Evolutionary conservation across 495 filamentous ascomycete species (phyloP).

Genomic region (Symbiotaphrina buchneri): DNA sequence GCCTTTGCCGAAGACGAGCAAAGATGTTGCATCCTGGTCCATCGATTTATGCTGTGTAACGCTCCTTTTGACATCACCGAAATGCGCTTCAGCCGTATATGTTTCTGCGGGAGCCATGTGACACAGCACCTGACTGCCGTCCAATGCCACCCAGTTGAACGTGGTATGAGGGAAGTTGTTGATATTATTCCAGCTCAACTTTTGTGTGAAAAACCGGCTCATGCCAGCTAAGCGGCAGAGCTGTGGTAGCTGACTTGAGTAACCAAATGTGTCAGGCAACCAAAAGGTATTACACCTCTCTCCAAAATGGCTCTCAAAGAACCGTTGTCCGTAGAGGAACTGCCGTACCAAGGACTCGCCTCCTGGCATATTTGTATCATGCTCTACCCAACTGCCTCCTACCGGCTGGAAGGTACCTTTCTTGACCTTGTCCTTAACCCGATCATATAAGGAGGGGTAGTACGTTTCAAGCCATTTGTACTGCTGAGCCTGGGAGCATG

Average conservation of each 20-base stretch:
- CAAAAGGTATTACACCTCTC: constrained; percentile 80
- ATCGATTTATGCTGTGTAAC: constrained; percentile 86
- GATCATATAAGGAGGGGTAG: constrained; percentile 72
- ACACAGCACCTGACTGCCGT: constrained; percentile 88
- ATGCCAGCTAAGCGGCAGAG: constrained; percentile 81
- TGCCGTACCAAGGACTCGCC: constrained; percentile 91
- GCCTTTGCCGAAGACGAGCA: constrained; percentile 88
- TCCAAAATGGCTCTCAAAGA: constrained; percentile 86
- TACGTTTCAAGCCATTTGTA: constrained; percentile 89
- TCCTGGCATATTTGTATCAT: constrained; percentile 92
- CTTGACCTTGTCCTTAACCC: constrained; percentile 77
- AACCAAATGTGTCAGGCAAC: constrained; percentile 95
- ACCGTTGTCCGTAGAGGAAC: constrained; percentile 83
- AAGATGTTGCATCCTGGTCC: constrained; percentile 68
- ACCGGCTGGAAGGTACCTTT: constrained; percentile 83
- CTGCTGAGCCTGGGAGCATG: constrained; percentile 83
- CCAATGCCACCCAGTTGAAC: constrained; percentile 91
- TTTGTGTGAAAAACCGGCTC: constrained; percentile 92
- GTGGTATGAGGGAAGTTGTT: constrained; percentile 97
- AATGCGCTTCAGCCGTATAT: constrained; percentile 84
- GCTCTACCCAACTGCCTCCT: constrained; percentile 96
- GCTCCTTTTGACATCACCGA: constrained; percentile 84
- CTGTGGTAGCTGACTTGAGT: constrained; percentile 85
- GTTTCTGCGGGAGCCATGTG: constrained; percentile 93
- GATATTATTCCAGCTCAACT: constrained; percentile 94